Evolutionary conservation across 139 green algal genomes (phyloP), one percentile per base, ranked within the genome.

Genomic region (Coccomyxa sp.): DNA sequence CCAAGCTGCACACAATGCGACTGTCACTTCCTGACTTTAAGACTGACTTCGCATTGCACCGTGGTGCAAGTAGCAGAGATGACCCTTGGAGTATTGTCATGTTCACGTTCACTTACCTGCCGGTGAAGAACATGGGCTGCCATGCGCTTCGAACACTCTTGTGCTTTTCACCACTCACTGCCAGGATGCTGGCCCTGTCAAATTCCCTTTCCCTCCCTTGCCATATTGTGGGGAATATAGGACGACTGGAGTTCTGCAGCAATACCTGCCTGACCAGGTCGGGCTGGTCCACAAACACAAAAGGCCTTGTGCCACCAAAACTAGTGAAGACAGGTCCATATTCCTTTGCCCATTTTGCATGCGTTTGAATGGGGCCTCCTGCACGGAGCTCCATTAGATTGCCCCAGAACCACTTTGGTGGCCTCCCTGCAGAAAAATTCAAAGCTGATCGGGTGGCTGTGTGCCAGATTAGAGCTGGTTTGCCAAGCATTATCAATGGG

Each of bases 51-150:
- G 10, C 3, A 74, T 23, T 23, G 21, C 23, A 9, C 66, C 3
- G 23, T 23, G 66, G 21, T 23, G 66, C 66, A 74, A 13, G 66
- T 9, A 74, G 66, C 66, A 7, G 9, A 23, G 21, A 23, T 74
- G 66, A 23, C 23, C 10, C 66, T 74, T 74, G 66, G 21, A 74
- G 9, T 74, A 74, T 27, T 74, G 66, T 13, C 66, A 74, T 74
- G 66, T 27, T 27, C 21, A 74, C 4, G 10, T 23, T 23, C 16
- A 15, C 66, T 27, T 9, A 74, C 66, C 66, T 74, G 57, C 67
- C 86, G 27, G 84, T 74, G 63, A 82, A 81, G 76, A 92, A 92
- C 30, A 85, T 85, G 57, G 89, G 89, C 83, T 89, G 84, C 89
- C 89, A 92, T 17, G 89, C 79, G 27, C 81, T 25, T 11, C 89